Evolutionary conservation across 257 asterid genomes (phyloP).

Genomic region (Ligustrum vulgare): DNA sequence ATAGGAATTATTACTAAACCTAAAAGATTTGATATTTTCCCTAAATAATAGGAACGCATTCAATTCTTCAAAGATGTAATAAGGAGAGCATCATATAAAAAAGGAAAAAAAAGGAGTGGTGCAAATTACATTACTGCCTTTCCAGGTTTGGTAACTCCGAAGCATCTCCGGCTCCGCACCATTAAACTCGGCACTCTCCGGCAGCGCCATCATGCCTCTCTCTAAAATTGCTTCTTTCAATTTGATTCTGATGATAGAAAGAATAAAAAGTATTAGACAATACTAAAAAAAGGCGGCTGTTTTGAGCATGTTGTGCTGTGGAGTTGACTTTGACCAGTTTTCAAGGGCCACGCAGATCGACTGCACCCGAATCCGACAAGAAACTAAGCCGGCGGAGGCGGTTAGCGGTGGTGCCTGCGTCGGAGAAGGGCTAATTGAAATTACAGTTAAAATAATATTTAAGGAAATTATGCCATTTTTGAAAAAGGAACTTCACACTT

Average conservation of each 20-base stretch:
- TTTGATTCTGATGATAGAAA: not conserved
- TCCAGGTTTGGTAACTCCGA: slow-evolving; percentile 43
- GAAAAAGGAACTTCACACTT: no score
- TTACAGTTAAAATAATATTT: no score
- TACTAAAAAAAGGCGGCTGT: not conserved
- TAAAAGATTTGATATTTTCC: not conserved
- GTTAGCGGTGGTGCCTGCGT: not conserved
- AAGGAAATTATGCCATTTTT: no score
- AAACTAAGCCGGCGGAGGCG: not conserved
- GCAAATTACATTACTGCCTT: slow-evolving; percentile 44
- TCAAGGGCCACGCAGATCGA: not conserved
- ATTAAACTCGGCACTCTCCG: slow-evolving; percentile 27
- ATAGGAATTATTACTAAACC: not conserved
- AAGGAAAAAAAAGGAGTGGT: not conserved
- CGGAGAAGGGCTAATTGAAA: not conserved
- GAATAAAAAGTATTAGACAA: not conserved
- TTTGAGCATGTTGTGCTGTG: not conserved
- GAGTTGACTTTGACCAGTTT: slow-evolving; percentile 10
- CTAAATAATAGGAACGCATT: slow-evolving; percentile 9
- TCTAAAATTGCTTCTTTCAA: not conserved
- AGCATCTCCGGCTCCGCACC: slow-evolving; percentile 38
- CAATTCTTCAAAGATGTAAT: not conserved
- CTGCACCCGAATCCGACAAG: not conserved
- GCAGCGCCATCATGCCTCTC: slow-evolving; percentile 40
- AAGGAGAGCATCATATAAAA: not conserved